Conservation (phyloP, 768 basidiomycete species). For the Epithele typhae region DNA sequence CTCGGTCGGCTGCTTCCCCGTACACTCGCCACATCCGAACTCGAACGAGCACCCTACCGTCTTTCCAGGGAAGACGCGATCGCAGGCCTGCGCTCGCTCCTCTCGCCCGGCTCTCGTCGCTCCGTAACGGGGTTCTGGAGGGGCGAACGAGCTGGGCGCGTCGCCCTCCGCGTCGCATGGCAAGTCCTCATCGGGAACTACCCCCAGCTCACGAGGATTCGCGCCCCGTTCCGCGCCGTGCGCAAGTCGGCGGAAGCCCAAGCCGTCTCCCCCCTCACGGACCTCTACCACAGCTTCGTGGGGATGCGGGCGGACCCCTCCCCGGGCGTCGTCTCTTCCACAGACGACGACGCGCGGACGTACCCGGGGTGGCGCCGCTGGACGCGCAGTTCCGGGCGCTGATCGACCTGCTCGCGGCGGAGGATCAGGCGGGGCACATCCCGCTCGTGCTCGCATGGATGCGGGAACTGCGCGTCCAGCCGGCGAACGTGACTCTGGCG, state of each 20-base stretch:
- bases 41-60: conserved; percentile 6
- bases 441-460: conserved; percentile 73
- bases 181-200: conserved; percentile 45
- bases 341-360: conserved; percentile 6
- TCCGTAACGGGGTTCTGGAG: conserved; percentile 25
- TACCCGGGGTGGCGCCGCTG: conserved; percentile 37
- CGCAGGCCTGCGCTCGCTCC: conserved; percentile 21
- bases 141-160: conserved; percentile 18
- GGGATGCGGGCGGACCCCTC: no score
- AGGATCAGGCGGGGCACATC: conserved; percentile 50
- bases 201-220: conserved; percentile 34
- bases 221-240: conserved; percentile 35
- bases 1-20: conserved; percentile 32
- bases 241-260: conserved; percentile 20
- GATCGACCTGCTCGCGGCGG: conserved; percentile 55
- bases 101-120: conserved; percentile 23
- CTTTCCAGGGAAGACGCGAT: conserved; percentile 25
- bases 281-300: conserved; percentile 27
- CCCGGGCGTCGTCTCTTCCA: conserved; percentile 9
- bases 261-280: conserved; percentile 24
- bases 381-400: conserved; percentile 53
- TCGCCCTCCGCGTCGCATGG: conserved; percentile 23
- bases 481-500: conserved; percentile 52
- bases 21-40: conserved; percentile 5
- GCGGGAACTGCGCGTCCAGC: conserved; percentile 50